A percentile compares a stretch with the other conserved stretches of the same genome.
These are phyloP conservation scores for Nepenthes alata DNA, from an alignment of 179 eudicot genomes.

Conservation along the genomic window DNA sequence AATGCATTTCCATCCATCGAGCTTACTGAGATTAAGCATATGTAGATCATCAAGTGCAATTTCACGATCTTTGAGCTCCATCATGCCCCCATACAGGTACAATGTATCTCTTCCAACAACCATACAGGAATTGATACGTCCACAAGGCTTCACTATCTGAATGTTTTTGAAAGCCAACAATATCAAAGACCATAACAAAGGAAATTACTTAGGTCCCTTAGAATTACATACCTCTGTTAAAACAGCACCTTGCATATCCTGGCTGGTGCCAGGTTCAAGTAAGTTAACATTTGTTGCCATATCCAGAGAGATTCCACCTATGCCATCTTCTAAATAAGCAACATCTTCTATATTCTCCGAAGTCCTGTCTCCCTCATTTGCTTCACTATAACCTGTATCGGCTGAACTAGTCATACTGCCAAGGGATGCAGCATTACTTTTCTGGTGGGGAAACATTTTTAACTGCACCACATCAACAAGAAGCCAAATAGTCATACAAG, in stretches of 20 bases:
- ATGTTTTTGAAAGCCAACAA: constrained; percentile 7
- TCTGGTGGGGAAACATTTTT: constrained; percentile 36
- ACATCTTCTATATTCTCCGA: constrained; percentile 32
- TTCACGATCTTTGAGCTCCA: constrained; percentile 94
- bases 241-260: constrained; percentile 29
- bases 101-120: constrained; percentile 88
- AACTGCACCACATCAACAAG: constrained; percentile 33
- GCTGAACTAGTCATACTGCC: constrained; percentile 17
- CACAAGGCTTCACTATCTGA: constrained; percentile 91
- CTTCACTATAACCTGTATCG: constrained; percentile 23
- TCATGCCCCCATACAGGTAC: constrained; percentile 93
- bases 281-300: constrained; percentile 24
- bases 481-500: constrained; percentile 2
- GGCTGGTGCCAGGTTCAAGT: constrained; percentile 24
- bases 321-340: constrained; percentile 29
- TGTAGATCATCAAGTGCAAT: constrained; percentile 89
- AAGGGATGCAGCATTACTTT: constrained; percentile 10
- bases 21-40: constrained; percentile 83
- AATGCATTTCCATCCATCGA: constrained; percentile 97
- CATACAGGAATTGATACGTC: constrained; percentile 82
- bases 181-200: background rate
- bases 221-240: constrained; percentile 55
- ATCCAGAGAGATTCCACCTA: constrained; percentile 47
- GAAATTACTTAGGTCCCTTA: constrained; percentile 6
- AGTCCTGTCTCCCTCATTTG: constrained; percentile 26